These are phyloP conservation scores for Setaria viridis DNA, from an alignment of 202 grass and related monocot species.

Conservation along the genomic window DNA sequence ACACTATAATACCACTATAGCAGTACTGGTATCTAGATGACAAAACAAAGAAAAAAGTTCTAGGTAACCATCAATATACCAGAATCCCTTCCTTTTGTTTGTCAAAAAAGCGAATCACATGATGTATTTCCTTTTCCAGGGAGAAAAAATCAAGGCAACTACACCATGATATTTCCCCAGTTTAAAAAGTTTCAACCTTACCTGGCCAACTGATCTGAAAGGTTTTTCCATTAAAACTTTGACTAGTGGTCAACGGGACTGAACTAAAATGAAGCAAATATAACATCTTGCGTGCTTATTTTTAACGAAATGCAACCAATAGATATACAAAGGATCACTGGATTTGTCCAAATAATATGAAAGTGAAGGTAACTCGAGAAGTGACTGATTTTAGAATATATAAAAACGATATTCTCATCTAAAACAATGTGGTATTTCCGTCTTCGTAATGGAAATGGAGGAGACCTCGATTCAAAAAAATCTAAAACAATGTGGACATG, in stretches of 20 bases:
- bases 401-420: neutral
- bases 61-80: neutral
- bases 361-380: neutral
- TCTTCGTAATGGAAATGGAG: too few relatives aligned
- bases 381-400: neutral
- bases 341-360: neutral
- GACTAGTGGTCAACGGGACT: neutral
- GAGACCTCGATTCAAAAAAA: too few relatives aligned
- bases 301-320: neutral
- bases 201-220: neutral
- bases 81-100: neutral
- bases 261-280: neutral
- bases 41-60: neutral
- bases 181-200: neutral
- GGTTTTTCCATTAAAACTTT: neutral
- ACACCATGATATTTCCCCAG: neutral
- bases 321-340: neutral
- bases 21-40: neutral
- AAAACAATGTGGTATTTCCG: too few relatives aligned
- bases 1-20: neutral
- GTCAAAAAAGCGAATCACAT: neutral
- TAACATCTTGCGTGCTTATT: neutral
- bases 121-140: neutral
- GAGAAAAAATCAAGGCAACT: neutral
- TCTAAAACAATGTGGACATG: neutral